A percentile compares a stretch with the other conserved stretches of the same genome.
These are phyloP conservation scores for Quercus lobata DNA, from an alignment of 331 rosid genomes.

Conservation along the genomic window DNA sequence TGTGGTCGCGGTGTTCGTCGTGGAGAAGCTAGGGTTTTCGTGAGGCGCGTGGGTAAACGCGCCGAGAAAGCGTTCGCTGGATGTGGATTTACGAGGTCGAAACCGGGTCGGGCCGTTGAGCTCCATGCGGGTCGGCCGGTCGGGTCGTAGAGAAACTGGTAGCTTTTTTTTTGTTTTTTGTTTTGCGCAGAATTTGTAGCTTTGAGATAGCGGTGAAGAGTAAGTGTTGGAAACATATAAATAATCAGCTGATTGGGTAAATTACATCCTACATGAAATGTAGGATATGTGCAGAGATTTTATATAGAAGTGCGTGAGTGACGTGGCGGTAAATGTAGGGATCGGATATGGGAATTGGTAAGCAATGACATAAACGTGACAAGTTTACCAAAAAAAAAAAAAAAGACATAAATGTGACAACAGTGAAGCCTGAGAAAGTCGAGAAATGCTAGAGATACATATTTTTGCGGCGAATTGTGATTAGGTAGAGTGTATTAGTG, in stretches of 20 bases:
- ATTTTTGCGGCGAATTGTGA: too few relatives aligned
- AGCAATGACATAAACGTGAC: background rate
- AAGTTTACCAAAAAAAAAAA: too few relatives aligned
- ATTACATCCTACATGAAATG: too few relatives aligned
- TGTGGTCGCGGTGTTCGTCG: background rate
- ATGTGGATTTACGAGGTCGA: slow-evolving; percentile 28
- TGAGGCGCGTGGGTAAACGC: slow-evolving; percentile 22
- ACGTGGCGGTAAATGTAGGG: background rate
- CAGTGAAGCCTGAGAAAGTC: background rate
- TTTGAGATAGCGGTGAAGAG: background rate
- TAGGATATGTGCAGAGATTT: too few relatives aligned
- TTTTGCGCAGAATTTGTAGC: background rate
- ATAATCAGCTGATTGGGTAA: background rate
- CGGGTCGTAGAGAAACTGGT: background rate
- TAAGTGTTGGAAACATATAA: background rate
- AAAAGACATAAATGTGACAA: background rate
- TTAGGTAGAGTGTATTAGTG: too few relatives aligned
- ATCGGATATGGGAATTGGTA: too few relatives aligned
- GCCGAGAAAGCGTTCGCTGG: slow-evolving; percentile 63
- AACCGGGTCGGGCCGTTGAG: slow-evolving; percentile 35
- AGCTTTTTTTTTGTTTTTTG: too few relatives aligned
- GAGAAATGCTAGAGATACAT: too few relatives aligned
- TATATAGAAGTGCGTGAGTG: background rate
- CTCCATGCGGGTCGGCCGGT: slow-evolving; percentile 36
- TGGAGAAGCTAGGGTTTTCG: slow-evolving; percentile 17